A percentile compares a stretch with the other conserved stretches of the same genome.
These are phyloP conservation scores for Chlamydomonas sphaeroides DNA, from an alignment of 139 green algal genomes.

Conservation along the genomic window DNA sequence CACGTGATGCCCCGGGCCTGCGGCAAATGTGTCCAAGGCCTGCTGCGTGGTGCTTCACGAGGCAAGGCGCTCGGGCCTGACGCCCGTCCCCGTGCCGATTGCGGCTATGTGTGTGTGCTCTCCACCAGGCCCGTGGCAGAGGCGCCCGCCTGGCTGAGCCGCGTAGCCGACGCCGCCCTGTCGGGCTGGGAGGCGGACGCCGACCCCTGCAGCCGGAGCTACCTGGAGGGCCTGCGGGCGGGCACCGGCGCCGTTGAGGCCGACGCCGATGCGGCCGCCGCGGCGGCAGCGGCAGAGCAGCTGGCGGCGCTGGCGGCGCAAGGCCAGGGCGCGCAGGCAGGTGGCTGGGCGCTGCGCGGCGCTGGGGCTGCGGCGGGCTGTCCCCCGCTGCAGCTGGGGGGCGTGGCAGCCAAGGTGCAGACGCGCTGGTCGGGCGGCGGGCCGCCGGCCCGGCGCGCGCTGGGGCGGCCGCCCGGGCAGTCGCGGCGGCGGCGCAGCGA, in stretches of 20 bases:
- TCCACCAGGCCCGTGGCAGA: constrained; percentile 4
- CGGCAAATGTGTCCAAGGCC: too few species aligned
- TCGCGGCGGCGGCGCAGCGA: not conserved
- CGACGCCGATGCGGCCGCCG: not conserved
- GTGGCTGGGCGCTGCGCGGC: too few species aligned
- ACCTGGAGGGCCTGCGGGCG: constrained; percentile 29
- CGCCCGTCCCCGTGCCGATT: too few species aligned
- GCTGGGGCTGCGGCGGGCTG: not conserved
- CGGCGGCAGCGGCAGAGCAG: not conserved
- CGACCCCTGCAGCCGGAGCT: constrained; percentile 3
- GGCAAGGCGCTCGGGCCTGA: too few species aligned
- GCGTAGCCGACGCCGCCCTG: not conserved
- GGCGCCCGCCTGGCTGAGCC: not conserved
- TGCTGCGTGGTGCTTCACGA: too few species aligned
- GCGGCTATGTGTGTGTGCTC: too few species aligned
- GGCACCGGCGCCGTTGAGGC: constrained; percentile 23
- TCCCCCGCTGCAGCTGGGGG: not conserved
- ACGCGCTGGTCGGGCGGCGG: constrained; percentile 8
- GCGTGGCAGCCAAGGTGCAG: not conserved
- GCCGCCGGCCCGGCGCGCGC: not conserved
- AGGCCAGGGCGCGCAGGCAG: not conserved
- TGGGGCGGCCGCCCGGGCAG: not conserved
- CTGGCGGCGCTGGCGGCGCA: not conserved
- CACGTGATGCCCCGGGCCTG: too few species aligned
- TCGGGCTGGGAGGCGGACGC: not conserved